phyloP scores from a whole-genome alignment of 768 basidiomycete genomes.

The Agaricus blazei region DNA sequence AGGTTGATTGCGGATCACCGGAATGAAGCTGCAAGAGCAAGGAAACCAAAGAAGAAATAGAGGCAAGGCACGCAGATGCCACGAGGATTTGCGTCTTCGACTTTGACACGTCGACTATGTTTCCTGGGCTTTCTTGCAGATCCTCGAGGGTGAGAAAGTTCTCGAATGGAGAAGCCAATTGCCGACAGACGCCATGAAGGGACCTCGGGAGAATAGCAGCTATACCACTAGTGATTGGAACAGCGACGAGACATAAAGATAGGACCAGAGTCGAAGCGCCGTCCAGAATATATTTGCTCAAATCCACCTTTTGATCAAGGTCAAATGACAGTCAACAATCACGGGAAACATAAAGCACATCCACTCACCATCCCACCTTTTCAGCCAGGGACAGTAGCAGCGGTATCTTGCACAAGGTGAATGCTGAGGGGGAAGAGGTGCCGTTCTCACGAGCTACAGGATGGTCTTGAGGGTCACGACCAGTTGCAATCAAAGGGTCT shows the following conservation, averaged over 20 bases:
- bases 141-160: slow-evolving; percentile 51
- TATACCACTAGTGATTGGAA: slow-evolving; percentile 5
- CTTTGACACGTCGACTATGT: slow-evolving; percentile 14
- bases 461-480: slow-evolving; percentile 7
- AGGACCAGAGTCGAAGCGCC: neutral
- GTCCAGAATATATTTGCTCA: slow-evolving; percentile 2
- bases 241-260: neutral
- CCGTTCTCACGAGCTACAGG: slow-evolving; percentile 10
- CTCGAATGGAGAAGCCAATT: slow-evolving; percentile 34
- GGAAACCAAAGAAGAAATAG: slow-evolving; percentile 37
- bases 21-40: slow-evolving; percentile 29
- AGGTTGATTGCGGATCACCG: slow-evolving; percentile 15
- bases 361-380: slow-evolving; percentile 4
- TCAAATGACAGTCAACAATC: neutral
- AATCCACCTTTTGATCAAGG: neutral
- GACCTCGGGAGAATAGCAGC: neutral
- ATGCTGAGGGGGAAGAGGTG: slow-evolving; percentile 8
- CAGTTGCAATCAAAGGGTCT: slow-evolving; percentile 9
- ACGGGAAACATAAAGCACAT: neutral
- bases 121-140: slow-evolving; percentile 32
- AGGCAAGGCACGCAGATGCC: slow-evolving; percentile 31
- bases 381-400: neutral
- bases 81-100: slow-evolving; percentile 29
- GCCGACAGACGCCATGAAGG: neutral
- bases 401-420: neutral